These are phyloP conservation scores for Roridomyces roridus DNA, from an alignment of 768 basidiomycete genomes.

Conservation along the genomic window DNA sequence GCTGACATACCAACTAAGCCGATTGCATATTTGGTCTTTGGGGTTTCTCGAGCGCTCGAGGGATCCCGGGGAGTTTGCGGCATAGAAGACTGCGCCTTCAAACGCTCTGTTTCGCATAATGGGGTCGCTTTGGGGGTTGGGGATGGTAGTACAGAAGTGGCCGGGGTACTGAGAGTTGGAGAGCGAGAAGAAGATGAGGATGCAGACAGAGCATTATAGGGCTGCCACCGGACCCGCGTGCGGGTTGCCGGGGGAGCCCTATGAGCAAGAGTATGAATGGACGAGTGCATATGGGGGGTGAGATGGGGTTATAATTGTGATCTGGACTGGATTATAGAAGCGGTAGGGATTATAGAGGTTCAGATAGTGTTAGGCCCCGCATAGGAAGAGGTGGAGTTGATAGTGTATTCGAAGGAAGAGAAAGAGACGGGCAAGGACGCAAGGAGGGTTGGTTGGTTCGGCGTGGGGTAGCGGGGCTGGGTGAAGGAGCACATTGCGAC, in stretches of 20 bases:
- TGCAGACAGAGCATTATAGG: constrained; percentile 58
- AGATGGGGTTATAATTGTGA: constrained; percentile 33
- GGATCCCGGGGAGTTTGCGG: constrained; percentile 39
- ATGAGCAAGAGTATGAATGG: constrained; percentile 61
- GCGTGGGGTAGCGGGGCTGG: constrained; percentile 29
- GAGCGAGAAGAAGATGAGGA: constrained; percentile 49
- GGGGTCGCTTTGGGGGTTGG: constrained; percentile 42
- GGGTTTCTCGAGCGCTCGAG: constrained; percentile 35
- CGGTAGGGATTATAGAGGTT: constrained; percentile 39
- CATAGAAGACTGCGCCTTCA: constrained; percentile 25
- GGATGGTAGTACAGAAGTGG: constrained; percentile 57
- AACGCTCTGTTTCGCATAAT: constrained; percentile 39
- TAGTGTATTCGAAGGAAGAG: constrained; percentile 23
- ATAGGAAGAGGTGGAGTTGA: constrained; percentile 35
- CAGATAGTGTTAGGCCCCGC: constrained; percentile 41
- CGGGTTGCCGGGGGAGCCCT: constrained; percentile 74
- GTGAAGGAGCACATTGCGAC: constrained; percentile 24
- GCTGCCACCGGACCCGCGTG: constrained; percentile 81
- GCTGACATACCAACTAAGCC: constrained; percentile 71
- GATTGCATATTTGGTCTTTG: constrained; percentile 71
- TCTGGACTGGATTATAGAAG: constrained; percentile 28
- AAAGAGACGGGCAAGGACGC: constrained; percentile 27
- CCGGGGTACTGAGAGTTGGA: constrained; percentile 60
- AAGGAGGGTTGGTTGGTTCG: constrained; percentile 32
- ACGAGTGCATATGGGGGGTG: constrained; percentile 28